Evolutionary conservation across 2,329 filamentous ascomycete genomes (phyloP).

Genomic region (Diplodia corticola): DNA sequence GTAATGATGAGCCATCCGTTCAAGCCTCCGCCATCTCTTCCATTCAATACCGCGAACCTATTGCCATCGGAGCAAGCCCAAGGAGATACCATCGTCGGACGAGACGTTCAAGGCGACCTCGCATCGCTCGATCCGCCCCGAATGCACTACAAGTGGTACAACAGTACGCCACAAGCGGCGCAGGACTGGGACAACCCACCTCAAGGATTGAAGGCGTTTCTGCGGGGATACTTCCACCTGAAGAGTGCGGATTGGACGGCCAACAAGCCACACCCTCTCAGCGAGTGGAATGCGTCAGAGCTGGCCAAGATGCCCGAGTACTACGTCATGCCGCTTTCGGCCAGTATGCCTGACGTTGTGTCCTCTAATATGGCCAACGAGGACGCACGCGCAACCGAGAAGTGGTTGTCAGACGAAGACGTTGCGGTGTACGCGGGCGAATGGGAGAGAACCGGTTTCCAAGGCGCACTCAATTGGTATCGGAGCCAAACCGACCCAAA

Average conservation of each 20-base stretch:
- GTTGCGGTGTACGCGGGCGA: constrained; percentile 62
- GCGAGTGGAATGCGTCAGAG: constrained; percentile 58
- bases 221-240: constrained; percentile 68
- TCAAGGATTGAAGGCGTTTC: constrained; percentile 59
- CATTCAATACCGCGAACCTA: constrained; percentile 48
- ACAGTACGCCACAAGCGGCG: constrained; percentile 52
- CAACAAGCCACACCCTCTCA: constrained; percentile 56
- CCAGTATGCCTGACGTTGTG: constrained; percentile 62
- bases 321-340: constrained; percentile 64
- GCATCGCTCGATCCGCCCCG: constrained; percentile 56
- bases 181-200: constrained; percentile 50
- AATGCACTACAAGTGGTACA: constrained; percentile 72
- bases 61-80: constrained; percentile 21
- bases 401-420: constrained; percentile 61
- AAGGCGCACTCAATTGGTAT: constrained; percentile 69
- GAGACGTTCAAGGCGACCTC: constrained; percentile 58
- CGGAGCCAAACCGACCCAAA: constrained; percentile 57
- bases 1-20: constrained; percentile 68
- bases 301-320: constrained; percentile 64
- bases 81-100: constrained; percentile 28
- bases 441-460: constrained; percentile 63
- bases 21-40: constrained; percentile 53
- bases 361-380: constrained; percentile 56
- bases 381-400: constrained; percentile 46
- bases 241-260: constrained; percentile 63